Base-by-base conservation (phyloP, 176 grass and related monocot genomes). In the Oryza coarctata region DNA sequence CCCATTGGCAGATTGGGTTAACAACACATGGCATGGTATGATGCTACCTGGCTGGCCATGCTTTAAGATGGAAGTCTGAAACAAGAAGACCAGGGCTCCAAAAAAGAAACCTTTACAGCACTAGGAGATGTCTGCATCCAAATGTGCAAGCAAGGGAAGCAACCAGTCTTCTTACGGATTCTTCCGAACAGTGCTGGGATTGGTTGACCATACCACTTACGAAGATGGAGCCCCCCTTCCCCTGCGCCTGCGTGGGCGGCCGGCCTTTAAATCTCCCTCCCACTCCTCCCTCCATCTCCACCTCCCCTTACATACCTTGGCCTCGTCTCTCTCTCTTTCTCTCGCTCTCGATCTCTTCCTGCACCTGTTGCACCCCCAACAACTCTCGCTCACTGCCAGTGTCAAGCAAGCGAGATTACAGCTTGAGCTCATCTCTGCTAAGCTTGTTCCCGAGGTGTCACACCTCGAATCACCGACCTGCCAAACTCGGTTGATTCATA, bases 221-320 rank as follows among this genome's bases (percentile, higher is more conserved):
- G 28, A 49, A 33, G 41, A 36, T 73, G 67, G 35, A 22, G 23
- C 47, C 76, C 82, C 60, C 73, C 45, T 18, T 32, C 71, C 49
- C 5, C 65, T 44, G 68, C 38, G 71, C 57, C 64, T 74, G 82
- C 77, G 83, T 85, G 65, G 77, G 73, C 87, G 75, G 36, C 18
- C 77, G 74, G 74, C 70, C 83, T 89, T 94, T 91, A 91, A 88
- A 94, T 94, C 78, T 77, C 81, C 92, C 78, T 87, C 91, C 86
- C 55, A 68, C 78, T 74, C 44, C 70, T 78, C 36, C 47, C 73
- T 89, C 75, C 64, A 79, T 83, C 83, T 25, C 44, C 75, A 70
- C 78, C 35, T 34, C 32, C 30, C 22, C 58, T 40, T n/a, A 60
- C 55, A 7, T 10, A 60, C 55, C n/a, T 60, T 31, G 63, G 20